Evolutionary conservation across 495 filamentous ascomycete species (phyloP).

Genomic region (Hypoxylon subgilvum): DNA sequence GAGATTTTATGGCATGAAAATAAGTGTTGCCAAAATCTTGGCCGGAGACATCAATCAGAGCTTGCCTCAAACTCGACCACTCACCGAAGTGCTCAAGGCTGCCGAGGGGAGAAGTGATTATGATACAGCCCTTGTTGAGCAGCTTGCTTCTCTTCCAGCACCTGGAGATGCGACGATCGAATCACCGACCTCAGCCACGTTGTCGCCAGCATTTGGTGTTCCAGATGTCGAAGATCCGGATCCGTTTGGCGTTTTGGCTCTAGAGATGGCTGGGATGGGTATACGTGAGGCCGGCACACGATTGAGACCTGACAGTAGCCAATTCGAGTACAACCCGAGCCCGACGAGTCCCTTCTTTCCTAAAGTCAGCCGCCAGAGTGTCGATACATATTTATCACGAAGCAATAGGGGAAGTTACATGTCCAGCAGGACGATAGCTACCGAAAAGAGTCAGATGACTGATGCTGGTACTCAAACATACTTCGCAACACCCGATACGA

Average conservation of each 20-base stretch:
- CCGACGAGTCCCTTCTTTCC: constrained; percentile 77
- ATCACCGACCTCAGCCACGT: constrained; percentile 45
- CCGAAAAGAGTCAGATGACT: constrained; percentile 65
- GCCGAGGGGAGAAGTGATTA: constrained; percentile 80
- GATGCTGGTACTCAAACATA: constrained; percentile 62
- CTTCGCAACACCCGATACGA: constrained; percentile 57
- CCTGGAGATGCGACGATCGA: constrained; percentile 75
- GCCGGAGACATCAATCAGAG: constrained; percentile 76
- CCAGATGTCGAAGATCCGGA: constrained; percentile 81
- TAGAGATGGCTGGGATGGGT: constrained; percentile 82
- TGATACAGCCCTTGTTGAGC: constrained; percentile 61
- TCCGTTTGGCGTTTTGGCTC: constrained; percentile 83
- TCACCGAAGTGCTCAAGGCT: constrained; percentile 81
- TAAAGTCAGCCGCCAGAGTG: constrained; percentile 70
- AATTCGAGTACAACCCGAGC: constrained; percentile 80
- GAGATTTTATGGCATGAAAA: constrained; percentile 75
- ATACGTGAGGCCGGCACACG: constrained; percentile 84
- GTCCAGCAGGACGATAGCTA: constrained; percentile 60
- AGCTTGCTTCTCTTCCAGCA: constrained; percentile 62
- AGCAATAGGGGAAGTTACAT: constrained; percentile 73
- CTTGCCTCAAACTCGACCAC: constrained; percentile 65
- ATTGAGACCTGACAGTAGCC: constrained; percentile 68
- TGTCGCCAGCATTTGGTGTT: constrained; percentile 68
- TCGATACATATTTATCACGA: constrained; percentile 63
- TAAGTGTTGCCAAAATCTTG: constrained; percentile 80